phyloP scores from a whole-genome alignment of 2,329 filamentous ascomycete genomes.

The Endocalyx cinctus region DNA sequence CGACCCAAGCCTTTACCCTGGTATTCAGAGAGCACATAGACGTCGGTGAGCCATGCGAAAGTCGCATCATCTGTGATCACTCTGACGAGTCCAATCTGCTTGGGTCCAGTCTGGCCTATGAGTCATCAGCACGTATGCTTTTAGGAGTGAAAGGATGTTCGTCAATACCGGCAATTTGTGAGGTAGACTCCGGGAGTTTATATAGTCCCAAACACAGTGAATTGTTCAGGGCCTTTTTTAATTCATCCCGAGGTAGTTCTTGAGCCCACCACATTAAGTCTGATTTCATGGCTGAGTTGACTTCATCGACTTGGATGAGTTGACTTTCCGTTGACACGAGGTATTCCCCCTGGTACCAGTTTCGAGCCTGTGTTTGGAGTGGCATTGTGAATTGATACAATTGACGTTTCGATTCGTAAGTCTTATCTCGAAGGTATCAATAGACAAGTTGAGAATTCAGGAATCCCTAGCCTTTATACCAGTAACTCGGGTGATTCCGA shows the following conservation, averaged over 20 bases:
- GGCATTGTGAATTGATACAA: slow-evolving; percentile 19
- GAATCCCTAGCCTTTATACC: no score
- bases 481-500: no score
- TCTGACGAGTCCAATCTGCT: slow-evolving; percentile 51
- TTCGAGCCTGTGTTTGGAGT: slow-evolving; percentile 23
- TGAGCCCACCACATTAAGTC: slow-evolving; percentile 60
- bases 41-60: slow-evolving; percentile 61
- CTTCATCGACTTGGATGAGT: slow-evolving; percentile 47
- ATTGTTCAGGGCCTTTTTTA: slow-evolving; percentile 50
- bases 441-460: no score
- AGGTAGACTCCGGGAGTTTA: slow-evolving; percentile 26
- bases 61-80: slow-evolving; percentile 67
- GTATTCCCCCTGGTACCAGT: slow-evolving; percentile 51
- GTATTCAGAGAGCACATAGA: slow-evolving; percentile 47
- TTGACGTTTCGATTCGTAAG: no score
- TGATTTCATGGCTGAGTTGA: slow-evolving; percentile 52
- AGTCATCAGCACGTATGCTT: slow-evolving; percentile 2
- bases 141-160: background rate
- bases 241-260: slow-evolving; percentile 40
- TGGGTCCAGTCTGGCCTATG: slow-evolving; percentile 16
- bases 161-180: slow-evolving; percentile 26
- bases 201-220: slow-evolving; percentile 60
- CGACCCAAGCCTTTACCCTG: slow-evolving; percentile 48
- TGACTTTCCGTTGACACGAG: slow-evolving; percentile 57
- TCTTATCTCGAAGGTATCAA: no score